Conservation (phyloP, 495 filamentous ascomycete genomes). For the Lentithecium fluviatile region DNA sequence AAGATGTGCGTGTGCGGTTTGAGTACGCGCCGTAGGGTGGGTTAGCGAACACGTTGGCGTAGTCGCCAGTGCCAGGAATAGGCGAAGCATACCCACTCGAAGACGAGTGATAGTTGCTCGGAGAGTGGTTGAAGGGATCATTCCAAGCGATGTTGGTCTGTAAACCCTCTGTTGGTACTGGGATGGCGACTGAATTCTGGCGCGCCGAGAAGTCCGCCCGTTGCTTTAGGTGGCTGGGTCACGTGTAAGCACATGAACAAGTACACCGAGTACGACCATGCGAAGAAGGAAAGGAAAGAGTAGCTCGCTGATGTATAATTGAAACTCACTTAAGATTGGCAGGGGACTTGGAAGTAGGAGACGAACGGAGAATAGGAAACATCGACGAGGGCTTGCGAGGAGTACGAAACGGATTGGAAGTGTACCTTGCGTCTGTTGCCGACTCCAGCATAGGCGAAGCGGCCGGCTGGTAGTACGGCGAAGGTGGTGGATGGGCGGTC, state of each 20-base stretch:
- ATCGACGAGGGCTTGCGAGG: slow-evolving; percentile 33
- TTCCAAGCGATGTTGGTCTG: slow-evolving; percentile 14
- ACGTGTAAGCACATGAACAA: slow-evolving; percentile 8
- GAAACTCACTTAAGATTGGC: slow-evolving; percentile 32
- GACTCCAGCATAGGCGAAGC: slow-evolving; percentile 23
- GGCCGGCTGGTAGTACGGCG: slow-evolving; percentile 8
- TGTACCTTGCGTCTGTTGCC: slow-evolving; percentile 37
- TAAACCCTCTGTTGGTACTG: neutral
- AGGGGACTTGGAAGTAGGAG: slow-evolving; percentile 23
- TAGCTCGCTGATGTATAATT: slow-evolving; percentile 20
- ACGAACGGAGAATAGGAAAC: slow-evolving; percentile 30
- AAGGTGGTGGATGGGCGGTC: slow-evolving; percentile 4
- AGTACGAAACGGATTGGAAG: slow-evolving; percentile 35
- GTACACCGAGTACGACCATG: neutral
- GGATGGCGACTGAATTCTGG: neutral
- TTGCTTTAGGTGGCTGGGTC: slow-evolving; percentile 16
- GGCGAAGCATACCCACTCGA: slow-evolving; percentile 38
- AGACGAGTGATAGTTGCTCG: slow-evolving; percentile 34
- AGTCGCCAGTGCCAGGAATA: slow-evolving; percentile 21
- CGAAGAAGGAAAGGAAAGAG: slow-evolving; percentile 20
- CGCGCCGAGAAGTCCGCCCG: neutral
- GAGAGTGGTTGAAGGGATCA: slow-evolving; percentile 28
- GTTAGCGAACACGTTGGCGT: slow-evolving; percentile 30
- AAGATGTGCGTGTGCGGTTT: slow-evolving; percentile 35
- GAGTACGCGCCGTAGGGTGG: slow-evolving; percentile 18